Evolutionary conservation across 108 stramenopile genomes (phyloP), one percentile per base, ranked within the genome.

Genomic region (Epithemia pelagica): DNA sequence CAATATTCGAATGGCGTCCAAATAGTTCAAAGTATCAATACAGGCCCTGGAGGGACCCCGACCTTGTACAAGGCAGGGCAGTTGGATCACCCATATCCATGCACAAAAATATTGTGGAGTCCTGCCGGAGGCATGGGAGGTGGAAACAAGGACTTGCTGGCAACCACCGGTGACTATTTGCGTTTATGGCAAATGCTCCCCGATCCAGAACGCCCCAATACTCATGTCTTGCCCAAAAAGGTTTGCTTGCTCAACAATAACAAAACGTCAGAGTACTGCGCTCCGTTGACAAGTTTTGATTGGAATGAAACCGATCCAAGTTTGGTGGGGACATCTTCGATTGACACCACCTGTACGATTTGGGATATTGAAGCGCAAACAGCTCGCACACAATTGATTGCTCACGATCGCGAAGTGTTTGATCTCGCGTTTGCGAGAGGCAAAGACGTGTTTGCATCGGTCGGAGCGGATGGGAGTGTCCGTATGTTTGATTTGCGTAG

Each of bases 271-370:
- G 99, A 99, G 70, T 99, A 98, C 70, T 99, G 99, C 71, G 92
- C 97, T 0, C 99, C 99, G 0, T 75, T 94, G 2, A 94, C 92
- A 26, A 84, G 82, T 0, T 96, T 97, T 73, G 99, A 98, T 74
- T 99, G 99, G 99, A 98, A 97, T 67, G 91, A 96, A 62, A 71
- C 89, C 0, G 97, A 98, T 64, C 89, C 92, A 0, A 80, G 56
- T 10, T 76, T 96, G 0, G 65, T 98, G 20, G 97, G 93, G 18
- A 95, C 87, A 28, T 91, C 85, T 18, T 87, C 82, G 60, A 98
- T 99, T 62, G 99, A 99, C 65, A 99, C 99, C 0, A 99, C 99
- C 3, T 96, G 96, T 78, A 98, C 99, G 2, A 96, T 99, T 62
- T 99, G 99, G 99, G 97, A 99, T 65, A 67, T 99, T 15, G 75